These are phyloP conservation scores for Gnomoniopsis sp. DNA, from an alignment of 2,329 filamentous ascomycete genomes.

Conservation along the genomic window DNA sequence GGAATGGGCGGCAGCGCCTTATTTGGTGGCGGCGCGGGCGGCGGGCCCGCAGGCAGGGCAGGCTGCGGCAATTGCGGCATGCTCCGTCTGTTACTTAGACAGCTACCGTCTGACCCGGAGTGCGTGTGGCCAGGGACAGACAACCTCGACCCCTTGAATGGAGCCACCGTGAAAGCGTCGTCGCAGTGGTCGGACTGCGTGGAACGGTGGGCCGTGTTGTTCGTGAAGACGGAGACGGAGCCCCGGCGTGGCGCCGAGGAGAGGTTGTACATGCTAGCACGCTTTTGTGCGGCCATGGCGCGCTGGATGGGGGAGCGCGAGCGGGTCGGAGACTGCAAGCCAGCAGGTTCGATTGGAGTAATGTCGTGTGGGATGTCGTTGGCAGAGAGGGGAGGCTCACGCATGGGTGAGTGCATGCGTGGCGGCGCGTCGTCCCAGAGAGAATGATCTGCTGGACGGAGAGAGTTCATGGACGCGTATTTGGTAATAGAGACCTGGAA, in stretches of 20 bases:
- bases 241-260: conserved; percentile 11
- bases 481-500: conserved; percentile 19
- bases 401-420: neutral
- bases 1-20: conserved; percentile 54
- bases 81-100: conserved; percentile 37
- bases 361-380: conserved; percentile 23
- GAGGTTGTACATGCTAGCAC: conserved; percentile 22
- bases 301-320: conserved; percentile 17
- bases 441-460: conserved; percentile 23
- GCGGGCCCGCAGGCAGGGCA: conserved; percentile 43
- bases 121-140: conserved; percentile 7
- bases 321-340: conserved; percentile 12
- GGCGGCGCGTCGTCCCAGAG: conserved; percentile 3
- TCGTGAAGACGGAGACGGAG: conserved; percentile 11
- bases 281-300: conserved; percentile 16
- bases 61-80: conserved; percentile 39
- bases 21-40: conserved; percentile 52
- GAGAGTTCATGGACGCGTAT: conserved; percentile 29
- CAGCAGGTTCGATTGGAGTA: conserved; percentile 30
- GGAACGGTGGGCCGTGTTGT: neutral
- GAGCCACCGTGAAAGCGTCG: neutral
- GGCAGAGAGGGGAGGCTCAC: neutral
- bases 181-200: neutral
- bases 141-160: conserved; percentile 18
- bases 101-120: neutral